Percentiles rank a stretch among this genome's conserved stretches.
Evolutionary conservation across 164 flowering plant species (phyloP).

Genomic region (Annona squamosa): DNA sequence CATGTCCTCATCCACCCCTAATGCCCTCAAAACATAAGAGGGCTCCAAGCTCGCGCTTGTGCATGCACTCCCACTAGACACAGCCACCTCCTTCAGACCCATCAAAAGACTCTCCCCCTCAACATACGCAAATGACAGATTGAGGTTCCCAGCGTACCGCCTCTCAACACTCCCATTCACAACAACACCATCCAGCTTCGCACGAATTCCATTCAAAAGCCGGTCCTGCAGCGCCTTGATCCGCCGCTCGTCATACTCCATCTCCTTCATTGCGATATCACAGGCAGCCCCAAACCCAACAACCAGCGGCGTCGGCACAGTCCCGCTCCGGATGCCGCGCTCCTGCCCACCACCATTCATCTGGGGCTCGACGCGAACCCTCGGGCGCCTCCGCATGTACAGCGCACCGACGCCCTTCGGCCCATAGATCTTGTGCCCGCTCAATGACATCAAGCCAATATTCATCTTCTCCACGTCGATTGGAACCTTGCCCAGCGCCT

Average conservation of each 20-base stretch:
- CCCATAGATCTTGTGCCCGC: conserved; percentile 91
- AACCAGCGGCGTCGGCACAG: conserved; percentile 87
- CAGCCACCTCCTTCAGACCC: conserved; percentile 98
- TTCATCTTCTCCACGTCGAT: conserved; percentile 82
- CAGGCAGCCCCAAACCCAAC: conserved; percentile 97
- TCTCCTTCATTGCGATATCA: conserved; percentile 71
- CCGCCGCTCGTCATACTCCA: conserved; percentile 74
- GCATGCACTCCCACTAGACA: conserved; percentile 96
- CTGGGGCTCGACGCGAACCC: conserved; percentile 84
- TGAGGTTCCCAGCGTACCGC: conserved; percentile 85
- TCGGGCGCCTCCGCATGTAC: conserved; percentile 71
- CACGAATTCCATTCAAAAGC: conserved; percentile 61
- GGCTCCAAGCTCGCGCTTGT: conserved; percentile 97
- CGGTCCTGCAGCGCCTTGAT: conserved; percentile 53
- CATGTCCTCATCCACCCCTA: conserved; percentile 98
- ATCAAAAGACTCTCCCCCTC: conserved; percentile 94
- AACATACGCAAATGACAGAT: conserved; percentile 85
- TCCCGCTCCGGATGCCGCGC: conserved; percentile 88
- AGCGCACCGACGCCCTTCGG: conserved; percentile 94
- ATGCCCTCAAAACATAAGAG: conserved; percentile 84
- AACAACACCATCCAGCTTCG: conserved; percentile 67
- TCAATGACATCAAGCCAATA: conserved; percentile 79
- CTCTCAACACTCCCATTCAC: conserved; percentile 81
- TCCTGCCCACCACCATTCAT: conserved; percentile 98
- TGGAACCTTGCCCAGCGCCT: conserved; percentile 82